phyloP scores from a whole-genome alignment of 2,329 filamentous ascomycete genomes.

The Raffaelea ambrosiae region DNA sequence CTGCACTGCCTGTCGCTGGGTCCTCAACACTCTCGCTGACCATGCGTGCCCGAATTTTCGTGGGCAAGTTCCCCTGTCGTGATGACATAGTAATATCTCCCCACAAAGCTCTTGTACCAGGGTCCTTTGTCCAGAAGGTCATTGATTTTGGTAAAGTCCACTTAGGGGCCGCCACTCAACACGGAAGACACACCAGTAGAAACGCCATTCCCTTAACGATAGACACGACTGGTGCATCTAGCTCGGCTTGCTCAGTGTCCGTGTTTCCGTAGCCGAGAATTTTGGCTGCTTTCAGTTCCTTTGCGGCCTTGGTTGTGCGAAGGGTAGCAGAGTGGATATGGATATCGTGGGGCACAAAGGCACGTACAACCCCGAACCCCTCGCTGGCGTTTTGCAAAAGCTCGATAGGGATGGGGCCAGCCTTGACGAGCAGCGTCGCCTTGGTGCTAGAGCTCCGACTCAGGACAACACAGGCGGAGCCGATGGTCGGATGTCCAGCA shows the following conservation, averaged over 20 bases:
- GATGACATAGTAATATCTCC: conserved; percentile 51
- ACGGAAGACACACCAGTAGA: conserved; percentile 49
- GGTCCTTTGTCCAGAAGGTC: conserved; percentile 38
- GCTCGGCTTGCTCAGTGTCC: conserved; percentile 25
- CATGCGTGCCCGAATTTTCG: conserved; percentile 52
- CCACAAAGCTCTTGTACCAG: conserved; percentile 46
- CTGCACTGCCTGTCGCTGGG: conserved; percentile 55
- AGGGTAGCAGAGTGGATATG: too few relatives aligned
- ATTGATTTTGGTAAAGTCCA: conserved; percentile 22
- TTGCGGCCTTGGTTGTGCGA: too few relatives aligned
- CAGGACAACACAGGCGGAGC: conserved; percentile 42
- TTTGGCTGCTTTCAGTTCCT: too few relatives aligned
- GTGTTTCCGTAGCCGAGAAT: conserved; percentile 21
- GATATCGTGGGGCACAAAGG: conserved; percentile 58
- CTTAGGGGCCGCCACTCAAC: conserved; percentile 14
- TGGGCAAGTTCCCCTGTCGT: not conserved
- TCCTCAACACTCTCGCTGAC: conserved; percentile 45
- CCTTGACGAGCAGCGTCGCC: conserved; percentile 39
- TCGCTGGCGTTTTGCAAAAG: conserved; percentile 14
- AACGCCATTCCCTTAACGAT: conserved; percentile 71
- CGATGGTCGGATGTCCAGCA: conserved; percentile 55
- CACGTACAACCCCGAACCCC: conserved; percentile 39
- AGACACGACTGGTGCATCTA: conserved; percentile 42
- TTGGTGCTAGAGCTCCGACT: conserved; percentile 9
- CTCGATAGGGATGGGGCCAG: conserved; percentile 44